Base-by-base conservation (phyloP, 192 early-diverging fungal species). In the Linderina pennispora region DNA sequence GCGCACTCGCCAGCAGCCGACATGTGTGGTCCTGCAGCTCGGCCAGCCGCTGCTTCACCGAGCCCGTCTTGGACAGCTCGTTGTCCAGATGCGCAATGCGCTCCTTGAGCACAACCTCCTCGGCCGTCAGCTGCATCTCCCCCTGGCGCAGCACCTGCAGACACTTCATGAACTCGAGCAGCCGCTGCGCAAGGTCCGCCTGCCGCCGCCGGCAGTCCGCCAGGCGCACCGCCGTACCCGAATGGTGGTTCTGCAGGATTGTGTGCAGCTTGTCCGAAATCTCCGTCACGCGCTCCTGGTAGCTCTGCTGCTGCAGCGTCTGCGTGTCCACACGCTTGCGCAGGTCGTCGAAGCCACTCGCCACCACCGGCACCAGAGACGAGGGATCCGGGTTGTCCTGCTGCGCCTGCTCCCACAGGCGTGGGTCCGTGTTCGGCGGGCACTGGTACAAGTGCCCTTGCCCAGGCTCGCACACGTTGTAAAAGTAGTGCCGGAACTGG, bases 401-500 rank as follows among this genome's bases (percentile, higher is more conserved):
- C 35, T 85, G 66, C 4, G 95, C 94, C 54, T 94, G 86, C 38
- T 88, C 71, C 77, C 87, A 98, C 28, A 90, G 64, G 13, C 63
- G 53, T 1, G 67, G 55, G 39, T 93, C 86, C 11, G 86, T 65
- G 47, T 80, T 79, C 1, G 80, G 76, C 13, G 85, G 84, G 25
- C 79, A 84, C 38, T 72, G 80, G 53, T 98, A 96, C 37, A 80
- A 49, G 25, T 75, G 76, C 14, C 85, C 84, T 68, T 94, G 88
- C n/a, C 67, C 77, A 1, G 92, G 87, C 57, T 92, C 85, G 3
- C 89, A 90, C 58, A 88, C 79, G 53, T 96, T 98, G 65, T 98
- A 98, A 53, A 98, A 94, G 56, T 92, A 98, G 60, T 93, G 87
- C 82, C 82, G 84, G 61, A 95, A 92, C 34, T 85, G 79, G 54